Evolutionary conservation across 2,329 filamentous ascomycete species (phyloP).

Genomic region (Pseudocercospora musae): DNA sequence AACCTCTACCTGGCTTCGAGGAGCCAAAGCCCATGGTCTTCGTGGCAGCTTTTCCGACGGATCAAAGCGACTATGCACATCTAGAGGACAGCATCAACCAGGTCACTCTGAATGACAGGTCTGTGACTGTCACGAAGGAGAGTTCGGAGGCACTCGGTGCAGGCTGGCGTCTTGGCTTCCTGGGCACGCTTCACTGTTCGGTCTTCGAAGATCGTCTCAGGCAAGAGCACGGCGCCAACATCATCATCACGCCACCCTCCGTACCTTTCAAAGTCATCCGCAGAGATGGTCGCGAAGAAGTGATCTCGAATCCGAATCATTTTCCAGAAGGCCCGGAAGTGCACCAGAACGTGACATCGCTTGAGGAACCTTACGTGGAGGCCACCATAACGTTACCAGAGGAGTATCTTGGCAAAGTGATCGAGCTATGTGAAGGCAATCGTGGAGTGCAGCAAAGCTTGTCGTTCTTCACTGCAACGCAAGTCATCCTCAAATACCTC

Average conservation of each 20-base stretch:
- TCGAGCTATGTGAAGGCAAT: slow-evolving; percentile 88
- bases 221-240: slow-evolving; percentile 88
- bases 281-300: slow-evolving; percentile 69
- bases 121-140: slow-evolving; percentile 90
- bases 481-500: slow-evolving; percentile 93
- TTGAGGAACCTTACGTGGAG: slow-evolving; percentile 72
- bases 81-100: slow-evolving; percentile 93
- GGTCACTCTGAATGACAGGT: slow-evolving; percentile 89
- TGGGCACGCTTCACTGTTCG: slow-evolving; percentile 97
- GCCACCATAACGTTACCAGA: slow-evolving; percentile 88
- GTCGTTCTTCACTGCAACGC: slow-evolving; percentile 85
- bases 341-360: slow-evolving; percentile 55
- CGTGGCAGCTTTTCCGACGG: slow-evolving; percentile 90
- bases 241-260: slow-evolving; percentile 95
- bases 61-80: slow-evolving; percentile 80
- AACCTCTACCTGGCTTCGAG: slow-evolving; percentile 86
- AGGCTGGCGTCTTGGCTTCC: slow-evolving; percentile 89
- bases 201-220: slow-evolving; percentile 94
- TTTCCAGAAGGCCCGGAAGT: slow-evolving; percentile 72
- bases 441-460: slow-evolving; percentile 83
- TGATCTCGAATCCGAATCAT: slow-evolving; percentile 80
- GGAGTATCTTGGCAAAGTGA: slow-evolving; percentile 89
- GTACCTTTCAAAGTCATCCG: slow-evolving; percentile 87
- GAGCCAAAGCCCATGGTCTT: slow-evolving; percentile 99
- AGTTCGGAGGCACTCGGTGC: slow-evolving; percentile 89